Conservation (phyloP, 352 stramenopile species). For the Pythium pectinolyticum region DNA sequence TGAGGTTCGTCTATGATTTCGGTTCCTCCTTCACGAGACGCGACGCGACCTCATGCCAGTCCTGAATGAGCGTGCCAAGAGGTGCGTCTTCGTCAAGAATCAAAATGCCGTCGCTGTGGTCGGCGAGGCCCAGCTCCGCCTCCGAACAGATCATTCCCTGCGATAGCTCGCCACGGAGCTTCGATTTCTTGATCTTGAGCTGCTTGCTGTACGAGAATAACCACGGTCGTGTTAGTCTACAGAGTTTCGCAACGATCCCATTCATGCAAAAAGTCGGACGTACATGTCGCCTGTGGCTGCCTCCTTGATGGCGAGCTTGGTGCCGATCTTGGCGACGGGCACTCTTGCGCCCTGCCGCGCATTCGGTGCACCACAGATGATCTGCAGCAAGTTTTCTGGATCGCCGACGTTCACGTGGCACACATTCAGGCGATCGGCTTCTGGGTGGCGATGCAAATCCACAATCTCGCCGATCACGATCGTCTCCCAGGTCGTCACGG, state of each 20-base stretch:
- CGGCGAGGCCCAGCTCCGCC: conserved; percentile 60
- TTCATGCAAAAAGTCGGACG: conserved; percentile 11
- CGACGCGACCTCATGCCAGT: conserved; percentile 40
- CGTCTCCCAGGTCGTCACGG: conserved; percentile 60
- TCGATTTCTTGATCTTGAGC: conserved; percentile 86
- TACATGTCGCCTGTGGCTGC: conserved; percentile 49
- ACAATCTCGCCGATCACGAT: conserved; percentile 78
- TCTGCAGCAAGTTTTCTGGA: conserved; percentile 60
- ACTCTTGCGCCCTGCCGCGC: conserved; percentile 57
- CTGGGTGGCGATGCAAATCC: conserved; percentile 51
- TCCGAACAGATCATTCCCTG: conserved; percentile 86
- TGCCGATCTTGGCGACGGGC: conserved; percentile 66
- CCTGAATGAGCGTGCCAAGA: conserved; percentile 50
- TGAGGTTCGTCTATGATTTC: conserved; percentile 4
- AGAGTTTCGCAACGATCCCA: background rate
- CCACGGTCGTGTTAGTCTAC: background rate
- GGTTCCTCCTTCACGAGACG: conserved; percentile 29
- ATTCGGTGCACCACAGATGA: conserved; percentile 76
- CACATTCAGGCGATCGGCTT: conserved; percentile 65
- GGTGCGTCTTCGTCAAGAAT: conserved; percentile 58
- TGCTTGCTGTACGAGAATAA: conserved; percentile 46
- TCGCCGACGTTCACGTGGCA: conserved; percentile 68
- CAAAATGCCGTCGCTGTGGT: conserved; percentile 68
- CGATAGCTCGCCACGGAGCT: conserved; percentile 73
- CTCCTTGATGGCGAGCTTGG: conserved; percentile 59